Evolutionary conservation across 176 grass and related monocot genomes (phyloP).

Genomic region (Oryza nivara): DNA sequence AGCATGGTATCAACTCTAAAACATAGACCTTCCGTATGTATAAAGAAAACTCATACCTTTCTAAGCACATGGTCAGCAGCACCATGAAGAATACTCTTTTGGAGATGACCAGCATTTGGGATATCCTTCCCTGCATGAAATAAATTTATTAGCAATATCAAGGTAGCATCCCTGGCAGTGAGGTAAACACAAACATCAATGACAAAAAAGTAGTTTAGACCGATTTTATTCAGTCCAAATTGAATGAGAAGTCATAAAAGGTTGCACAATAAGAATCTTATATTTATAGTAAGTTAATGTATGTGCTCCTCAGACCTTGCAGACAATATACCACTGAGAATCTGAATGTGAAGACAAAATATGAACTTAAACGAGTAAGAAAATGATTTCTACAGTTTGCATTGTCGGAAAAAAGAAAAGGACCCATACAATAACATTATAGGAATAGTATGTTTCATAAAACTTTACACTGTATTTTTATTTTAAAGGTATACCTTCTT

Average conservation of each 20-base stretch:
- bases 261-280: not conserved
- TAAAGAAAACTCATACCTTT: conserved; percentile 63
- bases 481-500: conserved; percentile 68
- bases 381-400: not conserved
- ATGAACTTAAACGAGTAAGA: not conserved
- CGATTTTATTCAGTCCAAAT: not conserved
- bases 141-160: conserved; percentile 25
- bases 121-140: conserved; percentile 74
- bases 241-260: not conserved
- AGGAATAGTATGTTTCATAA: not conserved
- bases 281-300: not conserved
- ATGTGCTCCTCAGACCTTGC: not conserved
- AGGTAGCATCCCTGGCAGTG: conserved; percentile 20
- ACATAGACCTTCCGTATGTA: not conserved
- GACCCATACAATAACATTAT: no score
- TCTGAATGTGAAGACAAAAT: conserved; percentile 1
- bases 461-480: not conserved
- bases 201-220: not conserved
- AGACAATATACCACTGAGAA: conserved; percentile 16
- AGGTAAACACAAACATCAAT: not conserved
- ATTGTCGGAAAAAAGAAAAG: not conserved
- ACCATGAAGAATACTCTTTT: conserved; percentile 76
- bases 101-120: conserved; percentile 46
- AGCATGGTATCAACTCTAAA: not conserved
- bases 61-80: conserved; percentile 85